Percentiles rank a stretch among this genome's conserved stretches.
Evolutionary conservation across 2,329 filamentous ascomycete species (phyloP).

Genomic region (Neopestalotiopsis sp.): DNA sequence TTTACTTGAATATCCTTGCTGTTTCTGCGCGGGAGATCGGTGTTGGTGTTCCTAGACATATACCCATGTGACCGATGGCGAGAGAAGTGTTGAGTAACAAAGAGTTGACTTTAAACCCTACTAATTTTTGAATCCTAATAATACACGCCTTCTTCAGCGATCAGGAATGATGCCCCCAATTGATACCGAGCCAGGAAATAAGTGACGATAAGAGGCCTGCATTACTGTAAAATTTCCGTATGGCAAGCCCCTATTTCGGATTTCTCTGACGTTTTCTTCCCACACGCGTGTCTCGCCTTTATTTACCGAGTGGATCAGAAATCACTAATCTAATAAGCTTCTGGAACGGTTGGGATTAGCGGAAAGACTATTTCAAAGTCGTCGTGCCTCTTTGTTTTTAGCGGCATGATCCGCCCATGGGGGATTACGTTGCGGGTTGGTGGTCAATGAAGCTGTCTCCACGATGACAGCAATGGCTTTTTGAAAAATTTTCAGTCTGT

Average conservation of each 20-base stretch:
- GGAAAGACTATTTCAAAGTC: background rate
- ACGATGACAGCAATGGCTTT: background rate
- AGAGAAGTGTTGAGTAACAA: background rate
- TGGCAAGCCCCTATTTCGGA: background rate
- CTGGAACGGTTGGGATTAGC: background rate
- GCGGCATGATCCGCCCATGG: background rate
- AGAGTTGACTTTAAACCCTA: background rate
- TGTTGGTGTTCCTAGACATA: constrained; percentile 1
- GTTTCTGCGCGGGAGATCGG: background rate
- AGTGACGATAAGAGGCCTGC: background rate
- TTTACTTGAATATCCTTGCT: background rate
- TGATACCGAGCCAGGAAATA: background rate
- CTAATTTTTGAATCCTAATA: background rate
- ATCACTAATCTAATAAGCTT: background rate
- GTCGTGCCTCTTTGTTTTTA: background rate
- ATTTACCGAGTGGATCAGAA: background rate
- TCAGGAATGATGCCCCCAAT: background rate
- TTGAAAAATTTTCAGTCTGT: too few species aligned
- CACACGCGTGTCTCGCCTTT: background rate
- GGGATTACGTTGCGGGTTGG: background rate
- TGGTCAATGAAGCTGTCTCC: background rate
- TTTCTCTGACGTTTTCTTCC: background rate
- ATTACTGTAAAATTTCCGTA: background rate
- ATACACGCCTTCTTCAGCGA: background rate
- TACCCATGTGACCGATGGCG: background rate